phyloP scores from a whole-genome alignment of 176 grass and related monocot species.

The Melocanna baccifera region DNA sequence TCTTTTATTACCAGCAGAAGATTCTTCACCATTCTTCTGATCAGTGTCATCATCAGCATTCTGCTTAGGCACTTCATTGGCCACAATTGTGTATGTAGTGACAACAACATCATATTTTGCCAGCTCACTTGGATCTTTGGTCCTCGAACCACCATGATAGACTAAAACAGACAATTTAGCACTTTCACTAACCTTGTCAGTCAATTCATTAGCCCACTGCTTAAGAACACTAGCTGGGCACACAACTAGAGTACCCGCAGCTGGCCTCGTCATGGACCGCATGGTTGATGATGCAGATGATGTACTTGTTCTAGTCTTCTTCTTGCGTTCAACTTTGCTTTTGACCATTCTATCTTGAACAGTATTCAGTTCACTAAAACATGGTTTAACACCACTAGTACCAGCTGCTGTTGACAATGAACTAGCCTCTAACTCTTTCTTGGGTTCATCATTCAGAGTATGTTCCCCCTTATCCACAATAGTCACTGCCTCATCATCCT shows the following conservation, averaged over 20 bases:
- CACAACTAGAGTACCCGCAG: constrained; percentile 92
- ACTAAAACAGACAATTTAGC: constrained; percentile 82
- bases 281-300: constrained; percentile 38
- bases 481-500: constrained; percentile 63
- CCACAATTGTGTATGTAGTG: constrained; percentile 94
- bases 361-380: constrained; percentile 3
- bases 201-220: constrained; percentile 85
- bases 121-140: constrained; percentile 74
- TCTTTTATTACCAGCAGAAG: constrained; percentile 69
- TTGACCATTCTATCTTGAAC: constrained; percentile 29
- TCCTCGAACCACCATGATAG: constrained; percentile 95
- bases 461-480: constrained; percentile 27
- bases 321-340: constrained; percentile 40
- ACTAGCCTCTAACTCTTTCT: constrained; percentile 30
- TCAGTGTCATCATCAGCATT: constrained; percentile 64
- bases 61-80: constrained; percentile 97
- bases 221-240: constrained; percentile 93
- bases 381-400: constrained; percentile 15
- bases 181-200: constrained; percentile 66
- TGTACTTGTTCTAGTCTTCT: constrained; percentile 40
- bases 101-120: constrained; percentile 92
- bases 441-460: constrained; percentile 21
- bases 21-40: constrained; percentile 71
- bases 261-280: constrained; percentile 59
- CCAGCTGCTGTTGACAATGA: constrained; percentile 22